phyloP scores from a whole-genome alignment of 768 basidiomycete genomes.

The Baorangia bicolor region DNA sequence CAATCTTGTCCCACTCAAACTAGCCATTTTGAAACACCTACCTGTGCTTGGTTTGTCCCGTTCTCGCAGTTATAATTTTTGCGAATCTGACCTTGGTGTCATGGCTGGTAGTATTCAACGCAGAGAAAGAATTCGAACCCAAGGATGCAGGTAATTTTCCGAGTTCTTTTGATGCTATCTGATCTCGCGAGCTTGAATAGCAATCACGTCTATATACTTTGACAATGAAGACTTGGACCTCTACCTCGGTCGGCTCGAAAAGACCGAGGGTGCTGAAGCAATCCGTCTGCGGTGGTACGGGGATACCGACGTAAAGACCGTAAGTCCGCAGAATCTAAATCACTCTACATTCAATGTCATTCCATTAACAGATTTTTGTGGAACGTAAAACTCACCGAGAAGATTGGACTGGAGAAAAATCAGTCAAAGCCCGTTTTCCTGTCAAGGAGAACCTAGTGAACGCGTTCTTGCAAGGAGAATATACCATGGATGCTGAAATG shows the following conservation, averaged over 20 bases:
- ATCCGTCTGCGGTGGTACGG: slow-evolving; percentile 98
- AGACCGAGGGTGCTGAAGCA: slow-evolving; percentile 98
- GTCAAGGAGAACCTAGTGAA: slow-evolving; percentile 94
- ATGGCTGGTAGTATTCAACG: slow-evolving; percentile 71
- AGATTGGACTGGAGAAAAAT: slow-evolving; percentile 99
- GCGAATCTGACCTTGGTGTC: slow-evolving; percentile 7
- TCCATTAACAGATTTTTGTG: slow-evolving; percentile 63
- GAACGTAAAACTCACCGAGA: slow-evolving; percentile 93
- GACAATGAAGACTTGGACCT: slow-evolving; percentile 95
- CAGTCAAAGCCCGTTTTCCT: slow-evolving; percentile 94
- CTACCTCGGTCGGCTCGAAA: slow-evolving; percentile 95
- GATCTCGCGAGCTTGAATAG: slow-evolving; percentile 37
- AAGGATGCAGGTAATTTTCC: slow-evolving; percentile 67
- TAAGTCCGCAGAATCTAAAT: slow-evolving; percentile 34
- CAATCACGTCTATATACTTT: slow-evolving; percentile 97
- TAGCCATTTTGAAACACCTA: slow-evolving; percentile 88
- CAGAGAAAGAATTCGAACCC: slow-evolving; percentile 87
- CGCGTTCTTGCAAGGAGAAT: slow-evolving; percentile 83
- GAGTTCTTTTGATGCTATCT: neutral
- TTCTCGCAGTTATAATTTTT: neutral
- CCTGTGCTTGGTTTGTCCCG: slow-evolving; percentile 80
- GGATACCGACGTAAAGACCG: slow-evolving; percentile 76
- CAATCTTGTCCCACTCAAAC: slow-evolving; percentile 89
- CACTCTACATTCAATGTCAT: neutral
- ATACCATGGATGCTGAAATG: slow-evolving; percentile 93